Conservation (phyloP, 805 yeast species). For the Brettanomyces naardenensis region DNA sequence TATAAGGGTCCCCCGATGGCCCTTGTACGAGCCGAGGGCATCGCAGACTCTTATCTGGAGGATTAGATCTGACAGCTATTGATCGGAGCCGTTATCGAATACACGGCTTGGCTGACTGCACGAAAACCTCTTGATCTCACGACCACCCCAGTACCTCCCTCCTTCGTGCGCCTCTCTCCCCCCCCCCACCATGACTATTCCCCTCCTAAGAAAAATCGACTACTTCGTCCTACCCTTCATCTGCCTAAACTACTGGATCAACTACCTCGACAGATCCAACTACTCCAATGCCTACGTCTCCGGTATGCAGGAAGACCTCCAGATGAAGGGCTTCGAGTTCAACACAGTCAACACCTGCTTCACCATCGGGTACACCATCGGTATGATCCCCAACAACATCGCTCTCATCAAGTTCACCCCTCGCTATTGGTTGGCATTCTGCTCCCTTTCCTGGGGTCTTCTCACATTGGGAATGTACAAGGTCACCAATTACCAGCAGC, state of each 20-base stretch:
- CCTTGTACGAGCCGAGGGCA: no score
- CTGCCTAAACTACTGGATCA: constrained; percentile 27
- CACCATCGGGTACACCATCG: constrained; percentile 44
- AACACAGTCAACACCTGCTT: constrained; percentile 11
- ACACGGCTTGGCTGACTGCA: no score
- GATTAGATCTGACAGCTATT: no score
- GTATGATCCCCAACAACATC: constrained; percentile 51
- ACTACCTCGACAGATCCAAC: constrained; percentile 30
- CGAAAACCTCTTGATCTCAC: no score
- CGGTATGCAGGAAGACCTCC: constrained; percentile 48
- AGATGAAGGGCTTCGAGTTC: constrained; percentile 10
- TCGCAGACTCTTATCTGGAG: no score
- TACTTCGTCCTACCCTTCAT: constrained; percentile 28
- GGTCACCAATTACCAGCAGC: constrained; percentile 35
- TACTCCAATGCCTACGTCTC: constrained; percentile 51
- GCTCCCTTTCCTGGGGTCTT: constrained; percentile 51
- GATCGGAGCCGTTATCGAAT: no score
- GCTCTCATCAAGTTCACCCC: constrained; percentile 35
- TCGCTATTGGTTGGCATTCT: constrained; percentile 44
- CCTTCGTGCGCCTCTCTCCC: no score
- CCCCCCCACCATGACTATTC: no score
- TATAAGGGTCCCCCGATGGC: no score
- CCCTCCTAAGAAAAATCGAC: constrained; percentile 9
- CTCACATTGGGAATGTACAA: constrained; percentile 44
- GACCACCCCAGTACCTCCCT: no score